phyloP scores from a whole-genome alignment of 2,329 filamentous ascomycete genomes.

The Conoideocrella luteorostrata region DNA sequence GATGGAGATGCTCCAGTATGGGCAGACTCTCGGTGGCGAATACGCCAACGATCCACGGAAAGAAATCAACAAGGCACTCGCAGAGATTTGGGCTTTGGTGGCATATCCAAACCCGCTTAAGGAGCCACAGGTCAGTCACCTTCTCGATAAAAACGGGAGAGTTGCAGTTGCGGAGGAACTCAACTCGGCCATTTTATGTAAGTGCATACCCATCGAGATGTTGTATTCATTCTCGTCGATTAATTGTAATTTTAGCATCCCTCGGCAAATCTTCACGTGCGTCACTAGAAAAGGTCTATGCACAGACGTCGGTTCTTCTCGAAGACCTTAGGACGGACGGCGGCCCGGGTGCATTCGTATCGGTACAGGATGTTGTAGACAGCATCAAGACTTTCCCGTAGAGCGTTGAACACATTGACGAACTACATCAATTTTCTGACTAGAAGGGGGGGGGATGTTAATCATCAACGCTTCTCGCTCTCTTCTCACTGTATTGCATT shows the following conservation, averaged over 20 bases:
- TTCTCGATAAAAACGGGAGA: constrained; percentile 70
- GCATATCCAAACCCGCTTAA: constrained; percentile 78
- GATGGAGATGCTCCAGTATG: constrained; percentile 68
- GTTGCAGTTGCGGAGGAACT: constrained; percentile 83
- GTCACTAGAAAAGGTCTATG: constrained; percentile 76
- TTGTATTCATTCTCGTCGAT: no score
- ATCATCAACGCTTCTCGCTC: neutral
- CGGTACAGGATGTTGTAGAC: constrained; percentile 43
- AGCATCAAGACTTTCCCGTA: constrained; percentile 29
- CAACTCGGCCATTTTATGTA: constrained; percentile 87
- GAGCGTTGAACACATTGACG: no score
- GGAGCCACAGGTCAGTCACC: constrained; percentile 65
- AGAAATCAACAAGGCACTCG: constrained; percentile 66
- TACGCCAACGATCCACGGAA: constrained; percentile 65
- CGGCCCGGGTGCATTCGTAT: constrained; percentile 77
- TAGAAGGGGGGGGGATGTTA: no score
- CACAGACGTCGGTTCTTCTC: constrained; percentile 81
- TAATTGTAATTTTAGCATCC: no score
- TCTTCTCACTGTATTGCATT: constrained; percentile 3
- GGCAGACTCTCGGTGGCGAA: constrained; percentile 69
- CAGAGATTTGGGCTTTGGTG: constrained; percentile 81
- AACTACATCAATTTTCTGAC: no score
- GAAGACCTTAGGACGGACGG: constrained; percentile 75
- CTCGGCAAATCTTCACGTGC: constrained; percentile 84
- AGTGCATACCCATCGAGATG: constrained; percentile 28